phyloP scores from a whole-genome alignment of 306 rosid genomes.

The Dryas octopetala region DNA sequence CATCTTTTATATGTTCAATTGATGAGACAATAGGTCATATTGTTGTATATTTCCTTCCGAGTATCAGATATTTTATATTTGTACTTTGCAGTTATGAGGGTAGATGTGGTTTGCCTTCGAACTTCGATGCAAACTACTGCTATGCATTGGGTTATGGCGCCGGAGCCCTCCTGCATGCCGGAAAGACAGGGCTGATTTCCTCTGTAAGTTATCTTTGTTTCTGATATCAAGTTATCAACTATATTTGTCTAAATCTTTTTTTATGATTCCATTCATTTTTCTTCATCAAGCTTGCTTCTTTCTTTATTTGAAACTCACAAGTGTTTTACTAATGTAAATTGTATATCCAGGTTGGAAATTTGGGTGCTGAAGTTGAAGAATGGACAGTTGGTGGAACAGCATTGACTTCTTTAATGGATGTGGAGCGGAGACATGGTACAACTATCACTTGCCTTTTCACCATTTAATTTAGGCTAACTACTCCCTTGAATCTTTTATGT shows the following conservation, averaged over 20 bases:
- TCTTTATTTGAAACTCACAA: neutral
- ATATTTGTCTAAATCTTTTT: neutral
- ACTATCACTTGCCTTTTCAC: neutral
- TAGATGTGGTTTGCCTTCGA: conserved; percentile 88
- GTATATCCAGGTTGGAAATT: conserved; percentile 62
- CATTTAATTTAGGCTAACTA: neutral
- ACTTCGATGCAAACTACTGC: conserved; percentile 85
- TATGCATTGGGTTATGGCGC: conserved; percentile 92
- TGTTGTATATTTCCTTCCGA: neutral
- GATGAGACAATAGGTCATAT: neutral
- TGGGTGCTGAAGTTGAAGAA: conserved; percentile 72
- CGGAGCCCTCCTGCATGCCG: conserved; percentile 79
- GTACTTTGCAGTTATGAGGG: conserved; percentile 73
- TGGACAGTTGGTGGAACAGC: conserved; percentile 94
- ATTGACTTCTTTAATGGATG: conserved; percentile 82
- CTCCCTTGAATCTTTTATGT: neutral
- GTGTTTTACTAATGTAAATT: neutral
- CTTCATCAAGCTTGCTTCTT: neutral
- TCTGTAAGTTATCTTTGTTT: conserved; percentile 51
- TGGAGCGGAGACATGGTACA: conserved; percentile 88
- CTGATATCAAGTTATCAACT: neutral
- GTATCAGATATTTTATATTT: neutral
- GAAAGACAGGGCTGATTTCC: conserved; percentile 86
- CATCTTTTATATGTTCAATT: neutral
- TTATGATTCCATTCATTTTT: neutral